phyloP scores from a whole-genome alignment of 805 yeast species.

The Barnettozyma siamensis region DNA sequence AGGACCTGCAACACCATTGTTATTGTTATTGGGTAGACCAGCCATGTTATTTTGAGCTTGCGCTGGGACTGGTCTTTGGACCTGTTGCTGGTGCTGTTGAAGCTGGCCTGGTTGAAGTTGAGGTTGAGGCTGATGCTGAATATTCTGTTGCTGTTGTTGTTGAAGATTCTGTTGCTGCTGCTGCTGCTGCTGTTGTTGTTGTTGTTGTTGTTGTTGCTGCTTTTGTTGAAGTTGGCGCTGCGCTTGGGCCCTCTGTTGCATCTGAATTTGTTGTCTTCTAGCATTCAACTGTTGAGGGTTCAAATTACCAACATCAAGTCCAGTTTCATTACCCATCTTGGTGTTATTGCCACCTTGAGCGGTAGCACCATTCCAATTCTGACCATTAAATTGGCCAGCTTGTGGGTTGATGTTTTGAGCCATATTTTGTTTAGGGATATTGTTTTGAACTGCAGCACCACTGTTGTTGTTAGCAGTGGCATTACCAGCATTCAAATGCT shows the following conservation, averaged over 20 bases:
- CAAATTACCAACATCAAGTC: constrained; percentile 2
- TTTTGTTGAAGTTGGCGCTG: constrained; percentile 12
- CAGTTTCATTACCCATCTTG: background rate
- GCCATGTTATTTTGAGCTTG: background rate
- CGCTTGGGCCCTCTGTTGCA: constrained; percentile 6
- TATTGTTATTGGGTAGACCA: background rate
- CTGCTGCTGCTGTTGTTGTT: constrained; percentile 5
- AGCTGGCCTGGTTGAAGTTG: background rate
- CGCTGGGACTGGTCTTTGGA: constrained; percentile 5
- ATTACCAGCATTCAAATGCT: constrained; percentile 4
- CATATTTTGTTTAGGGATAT: background rate
- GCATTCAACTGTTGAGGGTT: constrained; percentile 8
- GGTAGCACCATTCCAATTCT: background rate
- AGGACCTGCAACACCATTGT: constrained; percentile 12
- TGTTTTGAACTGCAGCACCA: background rate
- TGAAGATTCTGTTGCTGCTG: constrained; percentile 8
- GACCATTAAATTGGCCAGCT: too few species aligned
- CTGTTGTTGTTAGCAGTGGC: constrained; percentile 2
- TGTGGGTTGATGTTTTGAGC: background rate
- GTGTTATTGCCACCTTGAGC: background rate
- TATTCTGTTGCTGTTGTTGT: constrained; percentile 7
- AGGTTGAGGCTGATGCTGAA: constrained; percentile 4
- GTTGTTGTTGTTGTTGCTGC: constrained; percentile 4
- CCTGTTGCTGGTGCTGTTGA: background rate
- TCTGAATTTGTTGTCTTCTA: constrained; percentile 9